These are phyloP conservation scores for Neurospora sp. DNA, from an alignment of 495 filamentous ascomycete genomes.

Conservation along the genomic window DNA sequence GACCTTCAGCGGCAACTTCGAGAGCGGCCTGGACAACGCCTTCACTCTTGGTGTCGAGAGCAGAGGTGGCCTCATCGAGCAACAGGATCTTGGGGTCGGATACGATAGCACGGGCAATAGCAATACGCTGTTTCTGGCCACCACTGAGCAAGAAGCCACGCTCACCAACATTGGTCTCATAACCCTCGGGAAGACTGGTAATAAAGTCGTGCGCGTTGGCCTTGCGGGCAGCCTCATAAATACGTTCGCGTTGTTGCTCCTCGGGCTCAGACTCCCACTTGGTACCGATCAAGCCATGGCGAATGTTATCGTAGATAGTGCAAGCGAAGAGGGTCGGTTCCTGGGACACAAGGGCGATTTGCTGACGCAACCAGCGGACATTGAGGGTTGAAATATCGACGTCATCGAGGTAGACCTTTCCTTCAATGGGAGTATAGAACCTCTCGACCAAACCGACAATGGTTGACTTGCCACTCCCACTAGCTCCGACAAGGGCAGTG, in stretches of 20 bases:
- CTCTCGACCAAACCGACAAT: conserved; percentile 86
- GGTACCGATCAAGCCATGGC: conserved; percentile 80
- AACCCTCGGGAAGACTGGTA: conserved; percentile 69
- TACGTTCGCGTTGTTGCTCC: conserved; percentile 56
- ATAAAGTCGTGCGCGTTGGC: conserved; percentile 94
- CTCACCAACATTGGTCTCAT: conserved; percentile 92
- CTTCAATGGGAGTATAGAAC: conserved; percentile 83
- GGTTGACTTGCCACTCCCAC: conserved; percentile 48
- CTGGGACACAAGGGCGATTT: conserved; percentile 77
- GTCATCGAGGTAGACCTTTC: conserved; percentile 71
- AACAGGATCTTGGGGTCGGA: conserved; percentile 89
- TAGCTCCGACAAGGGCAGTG: conserved; percentile 65
- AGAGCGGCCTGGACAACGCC: conserved; percentile 90
- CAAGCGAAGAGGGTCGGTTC: conserved; percentile 80
- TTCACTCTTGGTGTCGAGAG: conserved; percentile 92
- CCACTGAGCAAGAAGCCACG: conserved; percentile 86
- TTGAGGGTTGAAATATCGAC: conserved; percentile 75
- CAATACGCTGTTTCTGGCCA: conserved; percentile 93
- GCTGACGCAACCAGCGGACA: conserved; percentile 81
- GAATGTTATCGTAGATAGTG: conserved; percentile 80
- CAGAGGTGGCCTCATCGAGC: conserved; percentile 89
- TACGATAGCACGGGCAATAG: conserved; percentile 77
- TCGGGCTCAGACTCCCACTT: conserved; percentile 53
- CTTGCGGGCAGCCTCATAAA: conserved; percentile 75
- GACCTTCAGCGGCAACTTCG: conserved; percentile 75